A percentile compares a stretch with the other conserved stretches of the same genome.
Conservation (phyloP, 164 flowering plant species). For the Dillenia suffruticosa region DNA sequence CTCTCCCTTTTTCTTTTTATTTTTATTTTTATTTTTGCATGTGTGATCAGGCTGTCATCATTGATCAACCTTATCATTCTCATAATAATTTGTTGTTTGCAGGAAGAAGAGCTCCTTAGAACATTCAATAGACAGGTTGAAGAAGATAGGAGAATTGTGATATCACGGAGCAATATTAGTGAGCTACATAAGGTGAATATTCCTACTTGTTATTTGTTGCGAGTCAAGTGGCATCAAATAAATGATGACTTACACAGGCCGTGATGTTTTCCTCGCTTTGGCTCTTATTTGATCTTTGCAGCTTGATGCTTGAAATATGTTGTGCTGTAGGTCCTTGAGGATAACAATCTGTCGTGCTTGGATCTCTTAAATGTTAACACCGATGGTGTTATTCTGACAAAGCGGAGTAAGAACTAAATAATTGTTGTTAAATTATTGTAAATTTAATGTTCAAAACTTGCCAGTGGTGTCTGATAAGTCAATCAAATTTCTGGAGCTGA, state of each 20-base stretch:
- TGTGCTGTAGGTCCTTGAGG: conserved; percentile 76
- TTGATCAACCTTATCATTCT: too few relatives aligned
- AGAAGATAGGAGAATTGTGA: conserved; percentile 84
- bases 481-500: too few relatives aligned
- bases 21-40: too few relatives aligned
- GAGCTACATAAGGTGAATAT: conserved; percentile 74
- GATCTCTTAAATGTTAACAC: conserved; percentile 74
- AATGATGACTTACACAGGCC: too few relatives aligned
- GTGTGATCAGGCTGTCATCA: too few relatives aligned
- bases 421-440: too few relatives aligned
- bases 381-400: conserved; percentile 84
- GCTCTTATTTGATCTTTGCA: conserved; percentile 1
- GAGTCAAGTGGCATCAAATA: background rate
- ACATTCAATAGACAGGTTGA: conserved; percentile 86
- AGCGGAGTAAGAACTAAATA: conserved; percentile 55
- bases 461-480: background rate
- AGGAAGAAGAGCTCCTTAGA: conserved; percentile 86
- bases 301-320: conserved; percentile 9
- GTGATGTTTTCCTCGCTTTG: background rate
- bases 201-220: background rate
- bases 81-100: conserved; percentile 10
- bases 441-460: too few relatives aligned
- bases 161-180: conserved; percentile 76
- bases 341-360: conserved; percentile 69
- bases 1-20: too few relatives aligned